A percentile compares a stretch with the other conserved stretches of the same genome.
Evolutionary conservation across 1,284 basidiomycete species (phyloP).

Genomic region (Mycosarcoma maydis): DNA sequence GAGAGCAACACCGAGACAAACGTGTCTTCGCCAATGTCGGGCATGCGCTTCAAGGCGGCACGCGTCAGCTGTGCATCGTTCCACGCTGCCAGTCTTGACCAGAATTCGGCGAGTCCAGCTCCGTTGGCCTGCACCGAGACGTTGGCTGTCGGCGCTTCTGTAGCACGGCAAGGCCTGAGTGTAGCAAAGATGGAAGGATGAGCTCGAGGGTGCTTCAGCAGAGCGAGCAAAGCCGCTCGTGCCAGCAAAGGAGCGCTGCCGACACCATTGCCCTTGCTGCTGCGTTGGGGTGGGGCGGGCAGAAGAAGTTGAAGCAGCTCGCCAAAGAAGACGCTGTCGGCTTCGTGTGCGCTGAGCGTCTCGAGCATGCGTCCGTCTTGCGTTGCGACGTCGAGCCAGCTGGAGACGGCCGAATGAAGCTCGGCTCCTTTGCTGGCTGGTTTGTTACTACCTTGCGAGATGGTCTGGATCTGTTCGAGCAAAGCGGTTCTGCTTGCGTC

Average conservation of each 20-base stretch:
- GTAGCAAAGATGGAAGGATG: constrained; percentile 36
- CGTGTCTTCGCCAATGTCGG: constrained; percentile 28
- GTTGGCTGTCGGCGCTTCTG: background rate
- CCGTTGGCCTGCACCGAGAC: constrained; percentile 13
- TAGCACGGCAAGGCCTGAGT: background rate
- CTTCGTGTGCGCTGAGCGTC: constrained; percentile 26
- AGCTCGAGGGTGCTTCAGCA: constrained; percentile 16
- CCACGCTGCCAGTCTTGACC: constrained; percentile 21
- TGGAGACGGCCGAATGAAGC: constrained; percentile 8
- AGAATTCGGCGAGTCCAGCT: constrained; percentile 19
- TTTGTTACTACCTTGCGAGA: constrained; percentile 5
- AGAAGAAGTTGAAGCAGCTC: constrained; percentile 28
- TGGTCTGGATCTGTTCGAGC: constrained; percentile 17
- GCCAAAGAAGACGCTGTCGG: constrained; percentile 20
- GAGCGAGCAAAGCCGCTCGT: constrained; percentile 13
- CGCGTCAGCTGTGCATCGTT: constrained; percentile 24
- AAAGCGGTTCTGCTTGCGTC: constrained; percentile 16
- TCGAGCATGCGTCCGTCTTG: constrained; percentile 34
- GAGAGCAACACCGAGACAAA: constrained; percentile 20
- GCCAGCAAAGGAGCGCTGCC: constrained; percentile 3
- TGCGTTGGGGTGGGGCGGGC: constrained; percentile 13
- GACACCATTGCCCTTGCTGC: constrained; percentile 12
- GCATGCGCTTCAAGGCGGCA: constrained; percentile 24
- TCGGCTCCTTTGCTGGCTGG: constrained; percentile 7
- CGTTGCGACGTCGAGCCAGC: constrained; percentile 21